Base-by-base conservation (phyloP, 1,284 basidiomycete species). In the Violaceomyces palustris region DNA sequence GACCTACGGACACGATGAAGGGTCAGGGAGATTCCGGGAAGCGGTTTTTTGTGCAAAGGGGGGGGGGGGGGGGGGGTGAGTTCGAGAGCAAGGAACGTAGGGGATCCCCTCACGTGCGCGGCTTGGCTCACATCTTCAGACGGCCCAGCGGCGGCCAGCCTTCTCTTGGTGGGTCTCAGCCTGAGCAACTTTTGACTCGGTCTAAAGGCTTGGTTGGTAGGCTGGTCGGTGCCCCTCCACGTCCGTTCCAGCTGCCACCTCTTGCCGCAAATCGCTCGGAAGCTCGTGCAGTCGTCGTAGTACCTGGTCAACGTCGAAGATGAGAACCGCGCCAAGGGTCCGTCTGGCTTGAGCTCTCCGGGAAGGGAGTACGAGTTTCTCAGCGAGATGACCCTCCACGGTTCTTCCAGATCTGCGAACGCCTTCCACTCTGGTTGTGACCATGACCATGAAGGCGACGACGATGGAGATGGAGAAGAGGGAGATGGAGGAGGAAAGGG, bases 221-320 rank as follows among this genome's bases (percentile, higher is more conserved):
- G 27, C 7, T 10, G n/a, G 6, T 15, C 6, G 17, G 8, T 23
- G 14, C 21, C 39, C 15, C 42, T 32, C 58, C 58, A 61, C 14
- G 41, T 37, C 38, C 41, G 40, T 3, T 43, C 37, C n/a, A 62
- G 44, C 5, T 35, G 36, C 59, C 59, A 62, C 4, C 50, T 39
- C 9, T 14, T 33, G 15, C 46, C 45, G 41, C 59, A 62, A 2
- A 62, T 39, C 0, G 39, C 40, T 6, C 34, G 55, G 47, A 45
- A 62, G 7, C 45, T 34, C 2, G 38, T 18, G 27, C 45, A 51
- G 2, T 27, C 27, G 32, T 57, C 45, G 27, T 55, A 62, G 26
- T 45, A 49, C 10, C 21, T 11, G 9, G 44, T 59, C n/a, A n/a
- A n/a, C n/a, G n/a, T n/a, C n/a, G n/a, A n/a, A n/a, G n/a, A n/a